A percentile compares a stretch with the other conserved stretches of the same genome.
Conservation (phyloP, 2,329 filamentous ascomycete genomes). For the Penicillium crustosum region DNA sequence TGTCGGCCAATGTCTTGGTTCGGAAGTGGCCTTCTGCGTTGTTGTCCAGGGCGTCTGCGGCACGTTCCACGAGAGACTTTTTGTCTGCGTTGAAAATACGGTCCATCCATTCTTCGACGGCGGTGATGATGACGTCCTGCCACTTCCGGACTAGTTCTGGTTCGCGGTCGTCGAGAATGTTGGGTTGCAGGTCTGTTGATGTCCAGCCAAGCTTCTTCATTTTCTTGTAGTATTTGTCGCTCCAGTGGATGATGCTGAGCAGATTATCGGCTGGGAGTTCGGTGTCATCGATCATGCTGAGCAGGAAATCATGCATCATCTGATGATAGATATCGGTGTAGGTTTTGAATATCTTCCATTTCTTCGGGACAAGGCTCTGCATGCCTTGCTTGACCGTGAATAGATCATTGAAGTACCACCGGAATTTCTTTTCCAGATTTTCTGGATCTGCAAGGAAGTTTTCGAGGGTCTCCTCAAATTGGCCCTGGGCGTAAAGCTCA, state of each 20-base stretch:
- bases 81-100: constrained; percentile 82
- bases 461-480: constrained; percentile 70
- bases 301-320: constrained; percentile 91
- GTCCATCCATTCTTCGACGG: constrained; percentile 96
- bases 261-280: constrained; percentile 83
- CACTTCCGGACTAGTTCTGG: constrained; percentile 90
- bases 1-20: constrained; percentile 85
- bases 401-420: constrained; percentile 98
- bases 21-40: constrained; percentile 90
- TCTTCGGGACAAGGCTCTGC: constrained; percentile 86
- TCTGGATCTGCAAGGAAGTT: constrained; percentile 81
- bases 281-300: constrained; percentile 78
- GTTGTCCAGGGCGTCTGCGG: constrained; percentile 76
- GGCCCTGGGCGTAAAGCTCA: constrained; percentile 67
- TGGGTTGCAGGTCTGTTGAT: constrained; percentile 73
- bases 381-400: constrained; percentile 93
- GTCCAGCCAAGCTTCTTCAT: constrained; percentile 86
- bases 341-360: constrained; percentile 91
- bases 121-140: constrained; percentile 89
- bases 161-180: constrained; percentile 87
- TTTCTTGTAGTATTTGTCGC: constrained; percentile 92
- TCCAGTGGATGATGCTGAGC: constrained; percentile 90
- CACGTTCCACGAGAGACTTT: constrained; percentile 75
- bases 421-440: constrained; percentile 79
- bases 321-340: constrained; percentile 90